These are phyloP conservation scores for Xylariaceae sp. DNA, from an alignment of 2,329 filamentous ascomycete species.

Conservation along the genomic window DNA sequence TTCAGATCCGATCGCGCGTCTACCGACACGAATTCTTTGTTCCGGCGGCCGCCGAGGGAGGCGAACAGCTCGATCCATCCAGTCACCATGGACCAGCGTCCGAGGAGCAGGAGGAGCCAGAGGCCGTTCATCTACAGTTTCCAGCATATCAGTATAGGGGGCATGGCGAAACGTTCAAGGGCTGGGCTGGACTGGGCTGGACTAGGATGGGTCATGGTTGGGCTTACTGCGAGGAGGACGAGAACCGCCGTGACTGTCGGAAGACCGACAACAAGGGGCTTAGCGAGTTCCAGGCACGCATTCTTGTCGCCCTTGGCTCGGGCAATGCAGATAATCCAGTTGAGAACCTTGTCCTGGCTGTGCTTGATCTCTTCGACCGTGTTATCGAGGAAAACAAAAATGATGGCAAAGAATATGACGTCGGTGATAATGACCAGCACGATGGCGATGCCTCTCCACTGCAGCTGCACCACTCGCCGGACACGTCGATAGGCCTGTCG, in stretches of 20 bases:
- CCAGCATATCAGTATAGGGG: too few relatives aligned
- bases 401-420: conserved; percentile 86
- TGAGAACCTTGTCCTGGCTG: conserved; percentile 44
- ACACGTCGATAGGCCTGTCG: conserved; percentile 84
- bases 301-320: conserved; percentile 53
- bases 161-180: too few relatives aligned
- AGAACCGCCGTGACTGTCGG: conserved; percentile 75
- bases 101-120: conserved; percentile 77
- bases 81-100: conserved; percentile 75
- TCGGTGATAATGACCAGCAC: conserved; percentile 86
- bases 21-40: conserved; percentile 82
- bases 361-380: conserved; percentile 56
- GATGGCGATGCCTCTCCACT: conserved; percentile 90
- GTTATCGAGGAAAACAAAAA: conserved; percentile 85
- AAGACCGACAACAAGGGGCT: conserved; percentile 63
- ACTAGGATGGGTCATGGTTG: too few relatives aligned
- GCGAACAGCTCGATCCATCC: conserved; percentile 71
- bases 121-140: conserved; percentile 80
- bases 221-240: conserved; percentile 72
- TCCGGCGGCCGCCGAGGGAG: conserved; percentile 41
- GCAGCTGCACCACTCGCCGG: conserved; percentile 77
- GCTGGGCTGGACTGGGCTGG: too few relatives aligned
- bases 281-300: conserved; percentile 57
- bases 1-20: conserved; percentile 64
- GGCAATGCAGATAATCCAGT: conserved; percentile 71